A percentile compares a stretch with the other conserved stretches of the same genome.
Conservation (phyloP, 1,284 basidiomycete genomes). For the Irpex sp. region DNA sequence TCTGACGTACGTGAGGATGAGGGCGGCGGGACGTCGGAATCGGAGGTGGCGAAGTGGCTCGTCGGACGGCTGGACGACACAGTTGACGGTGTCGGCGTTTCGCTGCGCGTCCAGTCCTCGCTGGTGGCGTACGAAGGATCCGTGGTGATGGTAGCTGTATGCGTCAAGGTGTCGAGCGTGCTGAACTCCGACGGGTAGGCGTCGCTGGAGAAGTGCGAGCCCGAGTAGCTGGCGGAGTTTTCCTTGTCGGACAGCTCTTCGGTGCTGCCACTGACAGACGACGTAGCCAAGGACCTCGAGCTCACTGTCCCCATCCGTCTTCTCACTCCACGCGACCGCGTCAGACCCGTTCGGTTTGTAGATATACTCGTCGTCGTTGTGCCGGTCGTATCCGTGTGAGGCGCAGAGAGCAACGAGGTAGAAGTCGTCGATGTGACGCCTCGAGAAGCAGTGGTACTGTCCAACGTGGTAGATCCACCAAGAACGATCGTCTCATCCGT, state of each 20-base stretch:
- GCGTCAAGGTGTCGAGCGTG: constrained; percentile 30
- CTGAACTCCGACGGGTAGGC: constrained; percentile 24
- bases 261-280: constrained; percentile 27
- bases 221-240: constrained; percentile 34
- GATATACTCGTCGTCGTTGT: constrained; percentile 25
- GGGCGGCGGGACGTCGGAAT: constrained; percentile 2
- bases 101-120: constrained; percentile 13
- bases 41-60: constrained; percentile 3
- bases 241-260: constrained; percentile 55
- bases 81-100: constrained; percentile 11
- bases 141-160: constrained; percentile 22
- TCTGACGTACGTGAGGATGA: constrained; percentile 9
- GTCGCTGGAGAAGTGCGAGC: constrained; percentile 18
- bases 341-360: constrained; percentile 37
- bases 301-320: constrained; percentile 42
- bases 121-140: constrained; percentile 21
- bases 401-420: too few relatives aligned
- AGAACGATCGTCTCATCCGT: constrained; percentile 34
- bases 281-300: constrained; percentile 30
- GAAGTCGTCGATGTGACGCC: constrained; percentile 53
- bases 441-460: constrained; percentile 45
- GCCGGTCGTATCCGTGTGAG: constrained; percentile 17
- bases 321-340: constrained; percentile 55
- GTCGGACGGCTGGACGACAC: constrained; percentile 10
- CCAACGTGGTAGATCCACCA: constrained; percentile 32